phyloP scores from a whole-genome alignment of 1,139 yeast genomes.

The Entelexis paramagnoliae region DNA sequence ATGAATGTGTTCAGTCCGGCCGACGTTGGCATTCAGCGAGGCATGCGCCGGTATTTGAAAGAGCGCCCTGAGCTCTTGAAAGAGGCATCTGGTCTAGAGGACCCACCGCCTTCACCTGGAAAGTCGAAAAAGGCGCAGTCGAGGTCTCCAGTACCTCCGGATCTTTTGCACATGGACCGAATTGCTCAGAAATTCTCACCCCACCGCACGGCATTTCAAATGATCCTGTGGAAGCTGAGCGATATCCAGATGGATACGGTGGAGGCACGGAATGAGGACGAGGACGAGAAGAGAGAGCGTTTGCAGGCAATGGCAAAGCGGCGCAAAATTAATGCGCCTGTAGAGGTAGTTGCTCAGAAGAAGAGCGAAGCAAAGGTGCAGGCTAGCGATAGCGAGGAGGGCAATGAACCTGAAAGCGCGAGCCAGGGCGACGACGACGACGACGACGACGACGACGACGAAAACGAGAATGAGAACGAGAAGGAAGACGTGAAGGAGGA shows the following conservation, averaged over 20 bases:
- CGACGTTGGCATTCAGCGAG: conserved; percentile 79
- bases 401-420: background rate
- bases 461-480: background rate
- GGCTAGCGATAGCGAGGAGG: background rate
- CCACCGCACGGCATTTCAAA: conserved; percentile 57
- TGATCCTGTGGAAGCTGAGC: conserved; percentile 63
- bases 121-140: conserved; percentile 27
- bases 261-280: conserved; percentile 17
- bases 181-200: conserved; percentile 57
- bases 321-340: conserved; percentile 2
- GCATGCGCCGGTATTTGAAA: conserved; percentile 53
- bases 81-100: conserved; percentile 33
- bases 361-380: background rate
- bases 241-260: conserved; percentile 41
- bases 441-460: background rate
- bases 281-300: background rate
- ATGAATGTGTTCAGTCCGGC: conserved; percentile 64
- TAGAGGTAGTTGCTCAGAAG: background rate
- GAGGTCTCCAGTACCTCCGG: conserved; percentile 28
- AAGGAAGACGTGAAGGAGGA: background rate
- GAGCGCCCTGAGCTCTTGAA: conserved; percentile 44
- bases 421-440: background rate
- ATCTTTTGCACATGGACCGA: conserved; percentile 35
- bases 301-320: background rate
- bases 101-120: conserved; percentile 30